Conservation (phyloP, 2,329 filamentous ascomycete species). For the Trichoderma sp. region DNA sequence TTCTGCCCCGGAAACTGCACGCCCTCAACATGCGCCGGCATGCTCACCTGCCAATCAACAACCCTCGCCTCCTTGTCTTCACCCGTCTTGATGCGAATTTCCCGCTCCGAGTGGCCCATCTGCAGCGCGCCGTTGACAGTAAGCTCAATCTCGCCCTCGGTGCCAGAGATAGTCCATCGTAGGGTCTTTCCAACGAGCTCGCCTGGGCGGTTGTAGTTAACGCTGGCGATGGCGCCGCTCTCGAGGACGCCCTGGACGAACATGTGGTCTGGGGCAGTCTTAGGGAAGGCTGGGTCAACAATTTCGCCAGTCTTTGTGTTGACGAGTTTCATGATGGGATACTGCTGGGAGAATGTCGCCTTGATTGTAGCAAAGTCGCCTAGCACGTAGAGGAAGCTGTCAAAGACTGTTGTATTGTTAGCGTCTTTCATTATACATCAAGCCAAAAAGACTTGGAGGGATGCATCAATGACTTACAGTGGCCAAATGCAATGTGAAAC, state of each 20-base stretch:
- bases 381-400: conserved; percentile 9
- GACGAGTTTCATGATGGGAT: conserved; percentile 25
- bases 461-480: conserved; percentile 5
- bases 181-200: conserved; percentile 23
- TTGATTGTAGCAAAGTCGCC: conserved; percentile 13
- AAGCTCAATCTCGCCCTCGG: conserved; percentile 33
- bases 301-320: conserved; percentile 24
- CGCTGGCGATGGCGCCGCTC: conserved; percentile 31
- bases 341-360: conserved; percentile 29
- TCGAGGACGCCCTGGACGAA: conserved; percentile 34
- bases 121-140: conserved; percentile 32
- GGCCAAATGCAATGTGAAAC: conserved; percentile 26
- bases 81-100: conserved; percentile 9
- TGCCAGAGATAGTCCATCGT: conserved; percentile 38
- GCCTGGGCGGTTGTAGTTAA: conserved; percentile 27
- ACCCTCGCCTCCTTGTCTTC: conserved; percentile 31
- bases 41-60: conserved; percentile 29
- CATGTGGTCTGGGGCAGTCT: conserved; percentile 35
- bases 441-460: not conserved
- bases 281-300: conserved; percentile 24
- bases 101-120: conserved; percentile 22
- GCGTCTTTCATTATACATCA: not conserved
- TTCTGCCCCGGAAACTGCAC: conserved; percentile 51
- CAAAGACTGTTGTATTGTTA: conserved; percentile 22
- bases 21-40: conserved; percentile 83